These are phyloP conservation scores for Cyclotella cryptica DNA, from an alignment of 108 stramenopile genomes.

Conservation along the genomic window DNA sequence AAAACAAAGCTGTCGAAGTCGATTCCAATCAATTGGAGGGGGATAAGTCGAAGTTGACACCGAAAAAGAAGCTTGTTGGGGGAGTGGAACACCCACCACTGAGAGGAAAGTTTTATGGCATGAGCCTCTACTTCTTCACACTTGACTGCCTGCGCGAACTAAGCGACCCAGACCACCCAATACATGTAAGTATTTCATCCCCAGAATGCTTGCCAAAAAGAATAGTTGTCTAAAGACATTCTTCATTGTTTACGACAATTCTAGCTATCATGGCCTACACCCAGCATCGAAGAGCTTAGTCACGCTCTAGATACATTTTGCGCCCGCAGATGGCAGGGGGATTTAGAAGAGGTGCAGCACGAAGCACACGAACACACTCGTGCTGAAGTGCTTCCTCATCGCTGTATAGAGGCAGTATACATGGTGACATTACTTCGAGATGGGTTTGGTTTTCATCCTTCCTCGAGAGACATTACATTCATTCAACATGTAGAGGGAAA, in stretches of 20 bases:
- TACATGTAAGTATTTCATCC: conserved; percentile 37
- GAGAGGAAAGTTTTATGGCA: conserved; percentile 89
- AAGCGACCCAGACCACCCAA: conserved; percentile 65
- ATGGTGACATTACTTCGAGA: conserved; percentile 88
- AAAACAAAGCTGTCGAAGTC: conserved; percentile 19
- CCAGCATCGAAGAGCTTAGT: conserved; percentile 78
- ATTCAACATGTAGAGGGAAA: conserved; percentile 84
- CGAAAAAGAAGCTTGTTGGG: conserved; percentile 66
- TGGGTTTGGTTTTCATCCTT: conserved; percentile 89
- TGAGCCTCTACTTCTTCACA: conserved; percentile 93
- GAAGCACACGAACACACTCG: conserved; percentile 77
- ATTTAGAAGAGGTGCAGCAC: conserved; percentile 74
- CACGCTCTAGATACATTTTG: conserved; percentile 86
- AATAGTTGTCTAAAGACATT: background rate
- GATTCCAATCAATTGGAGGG: background rate
- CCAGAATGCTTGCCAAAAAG: too few relatives aligned
- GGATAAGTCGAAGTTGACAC: conserved; percentile 1
- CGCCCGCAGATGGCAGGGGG: conserved; percentile 78
- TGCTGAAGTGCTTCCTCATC: conserved; percentile 80
- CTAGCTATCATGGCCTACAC: conserved; percentile 80
- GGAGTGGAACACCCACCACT: conserved; percentile 87
- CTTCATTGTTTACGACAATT: background rate
- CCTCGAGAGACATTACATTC: conserved; percentile 86
- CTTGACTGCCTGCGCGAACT: conserved; percentile 90
- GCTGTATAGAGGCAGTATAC: conserved; percentile 89